Conservation (phyloP, 108 stramenopile species). For the Chaetoceros tenuissimus region DNA sequence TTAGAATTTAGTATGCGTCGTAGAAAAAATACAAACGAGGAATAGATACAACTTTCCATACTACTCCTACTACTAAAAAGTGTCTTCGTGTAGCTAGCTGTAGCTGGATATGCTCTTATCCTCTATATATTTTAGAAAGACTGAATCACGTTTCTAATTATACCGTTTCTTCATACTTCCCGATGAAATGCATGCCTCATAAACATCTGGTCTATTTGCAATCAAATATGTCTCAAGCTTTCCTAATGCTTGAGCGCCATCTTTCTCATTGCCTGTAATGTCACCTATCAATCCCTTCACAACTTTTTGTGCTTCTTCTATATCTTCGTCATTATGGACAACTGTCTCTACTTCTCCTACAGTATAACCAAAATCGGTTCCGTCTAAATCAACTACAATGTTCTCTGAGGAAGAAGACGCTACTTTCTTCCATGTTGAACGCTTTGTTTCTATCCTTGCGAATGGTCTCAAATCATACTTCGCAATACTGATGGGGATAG, state of each 20-base stretch:
- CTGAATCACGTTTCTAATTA: too few relatives aligned
- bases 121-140: too few relatives aligned
- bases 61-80: too few relatives aligned
- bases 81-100: too few relatives aligned
- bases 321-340: slow-evolving; percentile 10
- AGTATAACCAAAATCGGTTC: slow-evolving; percentile 32
- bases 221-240: slow-evolving; percentile 45
- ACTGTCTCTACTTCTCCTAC: slow-evolving; percentile 52
- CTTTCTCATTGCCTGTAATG: not conserved
- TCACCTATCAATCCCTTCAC: slow-evolving; percentile 13
- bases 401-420: not conserved
- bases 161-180: slow-evolving; percentile 10
- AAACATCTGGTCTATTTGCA: slow-evolving; percentile 19
- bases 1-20: too few relatives aligned
- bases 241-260: slow-evolving; percentile 21
- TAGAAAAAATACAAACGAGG: too few relatives aligned
- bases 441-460: slow-evolving; percentile 30
- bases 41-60: too few relatives aligned
- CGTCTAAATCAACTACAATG: slow-evolving; percentile 34
- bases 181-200: slow-evolving; percentile 20
- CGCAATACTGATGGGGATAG: not conserved
- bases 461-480: slow-evolving; percentile 17
- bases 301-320: slow-evolving; percentile 9
- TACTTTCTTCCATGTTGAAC: slow-evolving; percentile 29
- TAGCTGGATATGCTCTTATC: too few relatives aligned